A percentile compares a stretch with the other conserved stretches of the same genome.
phyloP scores from a whole-genome alignment of 2,329 filamentous ascomycete species.

The Cadophora sp. region DNA sequence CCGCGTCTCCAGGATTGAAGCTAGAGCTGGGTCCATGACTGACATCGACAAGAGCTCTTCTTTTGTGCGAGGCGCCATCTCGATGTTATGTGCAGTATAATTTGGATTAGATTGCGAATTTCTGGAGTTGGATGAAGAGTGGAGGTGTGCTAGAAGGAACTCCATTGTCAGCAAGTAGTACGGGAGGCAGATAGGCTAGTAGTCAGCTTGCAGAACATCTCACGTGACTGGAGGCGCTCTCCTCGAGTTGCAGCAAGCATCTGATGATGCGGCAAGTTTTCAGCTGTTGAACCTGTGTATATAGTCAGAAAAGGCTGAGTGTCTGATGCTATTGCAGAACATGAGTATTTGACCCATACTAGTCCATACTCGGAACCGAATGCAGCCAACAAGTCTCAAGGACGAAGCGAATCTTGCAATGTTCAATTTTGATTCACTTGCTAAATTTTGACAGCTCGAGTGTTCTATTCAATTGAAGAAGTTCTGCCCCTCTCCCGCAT shows the following conservation, averaged over 20 bases:
- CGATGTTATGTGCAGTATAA: not conserved
- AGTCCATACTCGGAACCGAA: not conserved
- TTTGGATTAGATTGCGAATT: not conserved
- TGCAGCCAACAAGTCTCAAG: not conserved
- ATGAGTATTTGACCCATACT: not conserved
- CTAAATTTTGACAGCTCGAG: not conserved
- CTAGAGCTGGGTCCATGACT: slow-evolving; percentile 24
- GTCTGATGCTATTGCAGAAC: not conserved
- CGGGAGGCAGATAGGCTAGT: not conserved
- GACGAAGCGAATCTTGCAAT: not conserved
- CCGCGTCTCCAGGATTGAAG: slow-evolving; percentile 18
- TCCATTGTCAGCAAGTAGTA: not conserved
- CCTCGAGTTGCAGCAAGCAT: not conserved
- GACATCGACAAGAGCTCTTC: slow-evolving; percentile 20
- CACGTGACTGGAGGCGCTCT: not conserved
- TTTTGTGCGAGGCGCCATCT: slow-evolving; percentile 22
- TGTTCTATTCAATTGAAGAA: not conserved
- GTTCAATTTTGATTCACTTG: not conserved
- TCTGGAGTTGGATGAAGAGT: too few relatives aligned
- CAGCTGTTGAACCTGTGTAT: not conserved
- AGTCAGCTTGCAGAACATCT: not conserved
- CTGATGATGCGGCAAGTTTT: not conserved
- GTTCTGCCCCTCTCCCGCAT: slow-evolving; percentile 18
- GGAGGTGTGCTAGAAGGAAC: not conserved
- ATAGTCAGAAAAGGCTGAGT: not conserved